phyloP scores from a whole-genome alignment of 2,329 filamentous ascomycete genomes.

The Ophiostoma quercus region DNA sequence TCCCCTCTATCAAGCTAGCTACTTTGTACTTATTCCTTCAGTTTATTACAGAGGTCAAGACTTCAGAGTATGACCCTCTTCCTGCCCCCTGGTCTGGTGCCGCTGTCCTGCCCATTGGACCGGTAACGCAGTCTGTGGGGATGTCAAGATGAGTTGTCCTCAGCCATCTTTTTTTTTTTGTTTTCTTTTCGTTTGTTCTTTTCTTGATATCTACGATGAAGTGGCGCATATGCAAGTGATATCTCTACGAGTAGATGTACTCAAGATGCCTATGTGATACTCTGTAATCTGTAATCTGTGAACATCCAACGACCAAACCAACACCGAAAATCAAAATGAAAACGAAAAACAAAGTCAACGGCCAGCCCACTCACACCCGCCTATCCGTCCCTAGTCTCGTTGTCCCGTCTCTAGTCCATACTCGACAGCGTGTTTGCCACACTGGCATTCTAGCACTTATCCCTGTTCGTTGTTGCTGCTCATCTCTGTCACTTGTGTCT shows the following conservation, averaged over 20 bases:
- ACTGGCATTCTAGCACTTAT: not conserved
- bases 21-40: no score
- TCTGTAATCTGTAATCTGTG: no score
- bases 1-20: not conserved
- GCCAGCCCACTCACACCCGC: conserved; percentile 13
- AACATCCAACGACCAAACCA: not conserved
- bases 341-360: not conserved
- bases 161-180: not conserved
- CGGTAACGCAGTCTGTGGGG: conserved; percentile 12
- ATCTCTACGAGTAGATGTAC: no score
- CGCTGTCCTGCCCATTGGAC: conserved; percentile 15
- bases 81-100: not conserved
- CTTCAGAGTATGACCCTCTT: not conserved
- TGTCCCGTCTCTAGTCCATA: not conserved
- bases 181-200: not conserved
- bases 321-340: not conserved
- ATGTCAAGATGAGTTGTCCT: conserved; percentile 9
- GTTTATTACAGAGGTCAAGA: no score
- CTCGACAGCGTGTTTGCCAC: not conserved
- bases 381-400: conserved; percentile 13
- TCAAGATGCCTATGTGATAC: no score
- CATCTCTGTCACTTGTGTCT: no score
- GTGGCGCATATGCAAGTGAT: not conserved
- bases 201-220: not conserved
- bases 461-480: not conserved